Conservation (phyloP, 805 yeast genomes). For the Kodamaea kakaduensis region DNA sequence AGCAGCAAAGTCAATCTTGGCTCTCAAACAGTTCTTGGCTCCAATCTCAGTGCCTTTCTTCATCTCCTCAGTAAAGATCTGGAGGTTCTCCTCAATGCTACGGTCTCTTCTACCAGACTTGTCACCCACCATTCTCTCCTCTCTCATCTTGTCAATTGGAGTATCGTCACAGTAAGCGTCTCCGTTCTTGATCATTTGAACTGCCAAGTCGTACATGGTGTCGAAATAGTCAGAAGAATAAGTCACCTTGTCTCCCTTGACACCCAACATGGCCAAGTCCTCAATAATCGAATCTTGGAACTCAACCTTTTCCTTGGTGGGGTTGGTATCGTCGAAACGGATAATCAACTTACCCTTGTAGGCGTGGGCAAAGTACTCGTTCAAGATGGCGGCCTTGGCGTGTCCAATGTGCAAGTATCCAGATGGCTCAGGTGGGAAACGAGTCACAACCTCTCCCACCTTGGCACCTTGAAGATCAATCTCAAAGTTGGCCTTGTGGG, state of each 20-base stretch:
- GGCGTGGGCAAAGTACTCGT: slow-evolving; percentile 92
- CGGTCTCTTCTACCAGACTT: slow-evolving; percentile 90
- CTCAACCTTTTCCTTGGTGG: slow-evolving; percentile 92
- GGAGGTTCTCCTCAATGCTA: slow-evolving; percentile 85
- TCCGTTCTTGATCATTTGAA: slow-evolving; percentile 88
- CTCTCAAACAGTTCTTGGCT: slow-evolving; percentile 87
- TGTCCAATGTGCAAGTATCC: slow-evolving; percentile 99
- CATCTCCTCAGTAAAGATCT: slow-evolving; percentile 87
- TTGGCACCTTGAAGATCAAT: slow-evolving; percentile 89
- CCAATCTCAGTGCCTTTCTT: slow-evolving; percentile 92
- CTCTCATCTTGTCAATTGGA: slow-evolving; percentile 91
- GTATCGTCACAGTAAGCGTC: slow-evolving; percentile 98
- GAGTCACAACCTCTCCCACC: slow-evolving; percentile 93
- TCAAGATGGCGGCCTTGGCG: slow-evolving; percentile 95
- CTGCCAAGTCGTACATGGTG: slow-evolving; percentile 81
- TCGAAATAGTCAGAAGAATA: slow-evolving; percentile 94
- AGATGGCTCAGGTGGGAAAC: slow-evolving; percentile 99
- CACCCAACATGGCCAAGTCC: slow-evolving; percentile 85
- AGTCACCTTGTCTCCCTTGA: slow-evolving; percentile 84
- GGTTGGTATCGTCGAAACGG: slow-evolving; percentile 98
- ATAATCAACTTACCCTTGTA: slow-evolving; percentile 95
- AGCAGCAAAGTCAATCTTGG: slow-evolving; percentile 90
- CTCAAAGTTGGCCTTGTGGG: slow-evolving; percentile 92
- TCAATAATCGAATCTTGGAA: slow-evolving; percentile 91
- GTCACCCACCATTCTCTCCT: slow-evolving; percentile 97